These are phyloP conservation scores for Trichoderma erinaceum DNA, from an alignment of 495 filamentous ascomycete species.

Conservation along the genomic window DNA sequence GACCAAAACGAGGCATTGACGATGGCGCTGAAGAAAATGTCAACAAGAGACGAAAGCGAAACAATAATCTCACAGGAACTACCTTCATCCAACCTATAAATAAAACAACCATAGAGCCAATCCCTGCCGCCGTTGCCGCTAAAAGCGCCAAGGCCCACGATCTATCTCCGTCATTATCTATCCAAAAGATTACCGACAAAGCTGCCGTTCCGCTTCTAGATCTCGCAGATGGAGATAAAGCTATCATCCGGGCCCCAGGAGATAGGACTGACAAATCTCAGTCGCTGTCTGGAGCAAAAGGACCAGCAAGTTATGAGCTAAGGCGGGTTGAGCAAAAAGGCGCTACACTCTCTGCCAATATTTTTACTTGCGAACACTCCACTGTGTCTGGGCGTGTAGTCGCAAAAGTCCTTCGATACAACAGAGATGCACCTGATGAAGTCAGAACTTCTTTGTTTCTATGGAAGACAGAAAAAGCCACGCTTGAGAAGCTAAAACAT, in stretches of 20 bases:
- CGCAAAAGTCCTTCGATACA: not conserved
- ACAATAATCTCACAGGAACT: not conserved
- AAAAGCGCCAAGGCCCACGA: not conserved
- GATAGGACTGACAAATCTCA: not conserved
- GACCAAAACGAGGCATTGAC: not conserved
- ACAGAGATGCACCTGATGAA: not conserved
- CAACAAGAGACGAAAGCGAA: not conserved
- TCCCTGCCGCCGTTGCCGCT: not conserved
- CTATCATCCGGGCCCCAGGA: not conserved
- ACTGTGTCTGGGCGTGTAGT: not conserved
- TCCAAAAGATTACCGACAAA: not conserved
- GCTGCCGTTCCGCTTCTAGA: not conserved
- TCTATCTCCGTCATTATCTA: not conserved
- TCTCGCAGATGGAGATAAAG: not conserved
- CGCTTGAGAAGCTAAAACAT: not conserved
- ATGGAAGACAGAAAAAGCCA: not conserved
- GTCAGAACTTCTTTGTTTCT: not conserved
- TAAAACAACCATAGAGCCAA: not conserved
- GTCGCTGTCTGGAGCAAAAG: not conserved
- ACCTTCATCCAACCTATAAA: too few species aligned
- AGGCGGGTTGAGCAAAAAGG: not conserved
- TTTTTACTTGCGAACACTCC: not conserved
- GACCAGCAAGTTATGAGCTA: not conserved
- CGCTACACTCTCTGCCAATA: not conserved
- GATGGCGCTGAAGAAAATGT: not conserved